These are phyloP conservation scores for Coniferiporia weirii DNA, from an alignment of 1,284 basidiomycete genomes.

Conservation along the genomic window DNA sequence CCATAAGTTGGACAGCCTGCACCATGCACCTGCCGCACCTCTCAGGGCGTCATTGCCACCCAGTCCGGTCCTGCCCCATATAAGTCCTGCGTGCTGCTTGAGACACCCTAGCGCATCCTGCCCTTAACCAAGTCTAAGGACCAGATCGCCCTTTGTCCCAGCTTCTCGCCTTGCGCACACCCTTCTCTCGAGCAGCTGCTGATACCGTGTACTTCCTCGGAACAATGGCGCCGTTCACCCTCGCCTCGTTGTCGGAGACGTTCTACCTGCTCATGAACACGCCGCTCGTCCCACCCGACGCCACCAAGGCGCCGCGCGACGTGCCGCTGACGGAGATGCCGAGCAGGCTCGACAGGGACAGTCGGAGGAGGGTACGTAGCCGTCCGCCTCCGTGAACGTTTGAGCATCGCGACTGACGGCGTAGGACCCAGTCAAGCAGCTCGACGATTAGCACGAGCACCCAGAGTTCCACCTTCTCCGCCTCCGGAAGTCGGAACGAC, in stretches of 20 bases:
- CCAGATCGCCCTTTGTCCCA: neutral
- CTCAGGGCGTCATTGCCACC: neutral
- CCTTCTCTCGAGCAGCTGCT: neutral
- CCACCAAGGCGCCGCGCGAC: constrained; percentile 3
- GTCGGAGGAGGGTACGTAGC: constrained; percentile 2
- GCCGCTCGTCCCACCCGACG: constrained; percentile 12
- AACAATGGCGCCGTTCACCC: constrained; percentile 10
- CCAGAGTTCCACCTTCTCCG: neutral
- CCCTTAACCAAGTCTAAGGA: neutral
- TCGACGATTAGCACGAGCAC: constrained; percentile 4
- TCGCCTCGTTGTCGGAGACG: constrained; percentile 7
- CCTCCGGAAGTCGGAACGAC: neutral
- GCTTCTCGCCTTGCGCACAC: neutral
- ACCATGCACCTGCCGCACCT: neutral
- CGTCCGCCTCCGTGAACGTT: neutral
- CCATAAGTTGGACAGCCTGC: too few species aligned
- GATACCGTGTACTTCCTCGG: neutral
- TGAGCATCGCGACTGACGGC: neutral
- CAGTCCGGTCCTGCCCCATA: neutral
- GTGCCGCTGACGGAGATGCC: constrained; percentile 16
- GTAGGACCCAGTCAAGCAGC: neutral
- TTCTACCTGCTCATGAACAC: constrained; percentile 16
- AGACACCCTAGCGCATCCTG: neutral
- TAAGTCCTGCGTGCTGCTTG: neutral
- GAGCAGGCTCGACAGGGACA: constrained; percentile 1